Base-by-base conservation (phyloP, 164 flowering plant species). In the Aristolochia californica region DNA sequence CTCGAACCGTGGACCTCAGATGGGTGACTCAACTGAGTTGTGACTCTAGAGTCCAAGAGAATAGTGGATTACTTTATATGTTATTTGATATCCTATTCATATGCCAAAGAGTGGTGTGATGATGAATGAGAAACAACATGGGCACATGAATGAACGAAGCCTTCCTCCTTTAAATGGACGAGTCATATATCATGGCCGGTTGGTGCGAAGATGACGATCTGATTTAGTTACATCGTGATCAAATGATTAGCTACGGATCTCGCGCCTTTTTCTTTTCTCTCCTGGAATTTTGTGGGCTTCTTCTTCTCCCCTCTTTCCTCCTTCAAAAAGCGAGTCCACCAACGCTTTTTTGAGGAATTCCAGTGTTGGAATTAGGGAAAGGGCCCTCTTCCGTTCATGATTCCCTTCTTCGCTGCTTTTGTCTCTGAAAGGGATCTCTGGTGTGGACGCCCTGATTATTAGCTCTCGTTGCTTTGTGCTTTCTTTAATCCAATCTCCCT, bases 321-420 rank as follows among this genome's bases (percentile, higher is more conserved):
- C 12, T 51, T 51, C 14, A 18, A 18, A 24, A 18, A 51, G 24
- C 5, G 54, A 26, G 26, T 14, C 4, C 50, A 13, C 1, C 8
- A 51, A 18, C 27, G 24, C 24, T 22, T 51, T 51, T n/a, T 50
- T 17, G 24, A 50, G 25, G 23, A 18, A 22, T 51, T 51, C 24
- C 20, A n/a, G 50, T 47, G 54, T 51, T 51, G 54, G 54, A 51
- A 51, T 51, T 51, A 51, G 54, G 27, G 21, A 51, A 51, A 51
- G 54, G 54, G 21, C 24, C 54, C 16, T 2, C 24, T 22, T 22
- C 21, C 27, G 21, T 51, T 51, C 54, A n/a, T 51, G 54, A 51
- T 51, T 51, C 54, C 18, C 54, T 51, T 51, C 24, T 51, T 21
- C 14, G 24, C 13, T 47, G 50, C 22, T 47, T 47, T 47, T 20